Percentiles rank a stretch among this genome's conserved stretches.
These are phyloP conservation scores for Coniochaeta pulveracea DNA, from an alignment of 2,329 filamentous ascomycete genomes.

Conservation along the genomic window DNA sequence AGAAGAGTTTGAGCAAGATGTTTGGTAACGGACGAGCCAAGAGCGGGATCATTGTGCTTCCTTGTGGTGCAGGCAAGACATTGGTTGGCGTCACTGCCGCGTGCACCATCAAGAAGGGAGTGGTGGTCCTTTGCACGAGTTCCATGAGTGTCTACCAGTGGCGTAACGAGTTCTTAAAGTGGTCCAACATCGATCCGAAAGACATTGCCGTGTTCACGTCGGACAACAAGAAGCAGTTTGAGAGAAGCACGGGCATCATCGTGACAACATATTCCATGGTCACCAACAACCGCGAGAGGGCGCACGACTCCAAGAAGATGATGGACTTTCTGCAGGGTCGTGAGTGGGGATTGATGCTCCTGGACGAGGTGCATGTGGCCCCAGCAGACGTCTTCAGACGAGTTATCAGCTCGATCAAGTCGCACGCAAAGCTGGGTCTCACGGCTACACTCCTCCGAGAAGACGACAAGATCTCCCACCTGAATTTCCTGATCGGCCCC, in stretches of 20 bases:
- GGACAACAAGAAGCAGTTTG: conserved; percentile 76
- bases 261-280: conserved; percentile 99
- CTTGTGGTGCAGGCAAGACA: conserved; percentile 94
- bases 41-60: conserved; percentile 93
- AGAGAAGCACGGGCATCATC: conserved; percentile 85
- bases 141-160: conserved; percentile 98
- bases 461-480: conserved; percentile 94
- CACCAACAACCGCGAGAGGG: conserved; percentile 76
- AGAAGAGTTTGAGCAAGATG: conserved; percentile 98
- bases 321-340: conserved; percentile 84
- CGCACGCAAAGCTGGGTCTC: conserved; percentile 87
- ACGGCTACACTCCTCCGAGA: conserved; percentile 91
- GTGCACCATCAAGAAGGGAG: conserved; percentile 94
- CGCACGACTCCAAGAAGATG: conserved; percentile 91
- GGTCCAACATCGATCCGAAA: conserved; percentile 89
- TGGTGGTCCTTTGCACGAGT: conserved; percentile 90
- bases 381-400: conserved; percentile 93
- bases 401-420: conserved; percentile 86
- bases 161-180: conserved; percentile 92
- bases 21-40: conserved; percentile 96
- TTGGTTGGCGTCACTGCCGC: conserved; percentile 96
- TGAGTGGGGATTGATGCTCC: conserved; percentile 95
- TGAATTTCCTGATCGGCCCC: conserved; percentile 95
- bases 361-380: conserved; percentile 97
- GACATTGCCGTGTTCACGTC: conserved; percentile 94